Base-by-base conservation (phyloP, 2,329 filamentous ascomycete species). In the Nemania sp. region DNA sequence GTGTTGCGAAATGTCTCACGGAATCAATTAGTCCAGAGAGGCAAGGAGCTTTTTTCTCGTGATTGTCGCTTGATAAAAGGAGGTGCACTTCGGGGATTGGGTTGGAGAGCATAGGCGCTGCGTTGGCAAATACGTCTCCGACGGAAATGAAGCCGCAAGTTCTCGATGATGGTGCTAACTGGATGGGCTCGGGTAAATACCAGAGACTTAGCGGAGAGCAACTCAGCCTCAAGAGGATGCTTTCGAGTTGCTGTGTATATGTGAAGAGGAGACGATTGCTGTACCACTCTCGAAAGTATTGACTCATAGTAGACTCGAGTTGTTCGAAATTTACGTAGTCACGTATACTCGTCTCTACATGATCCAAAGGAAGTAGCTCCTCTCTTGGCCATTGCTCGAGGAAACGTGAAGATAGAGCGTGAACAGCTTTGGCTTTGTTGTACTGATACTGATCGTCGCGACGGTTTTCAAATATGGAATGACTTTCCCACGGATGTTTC, bases 61-160 rank as follows among this genome's bases (percentile, higher is more conserved):
- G 12, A 11, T 3, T 12, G 9, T 14, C 11, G 31, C 15, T 17
- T 6, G 30, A 34, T 19, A n/a, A 11, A 8, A 26, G 24, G 4
- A 43, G 30, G 22, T 47, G 9, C 34, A 23, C 7, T 48, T 5
- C 31, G 11, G 39, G 8, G 4, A 14, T 6, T 12, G 8, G 1
- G 3, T 9, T 22, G 3, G 37, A n/a, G 39, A 44, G 17, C 5
- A 6, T n/a, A 14, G 48, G 53, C 33, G 37, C 42, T 20, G 43
- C 2, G 2, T 39, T 11, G 6, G 48, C 31, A 19, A 56, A 52
- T 28, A 56, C 30, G 19, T 56, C 53, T 26, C 26, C 26, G 19
- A 52, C 31, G 34, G 53, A 52, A 30, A 52, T 20, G 26, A 52
- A 56, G 14, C 43, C 8, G 30, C 15, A 42, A 34, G 17, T 23